Percentiles rank a stretch among this genome's conserved stretches.
phyloP scores from a whole-genome alignment of 441 rosid species.

The Erodium moschatum region DNA sequence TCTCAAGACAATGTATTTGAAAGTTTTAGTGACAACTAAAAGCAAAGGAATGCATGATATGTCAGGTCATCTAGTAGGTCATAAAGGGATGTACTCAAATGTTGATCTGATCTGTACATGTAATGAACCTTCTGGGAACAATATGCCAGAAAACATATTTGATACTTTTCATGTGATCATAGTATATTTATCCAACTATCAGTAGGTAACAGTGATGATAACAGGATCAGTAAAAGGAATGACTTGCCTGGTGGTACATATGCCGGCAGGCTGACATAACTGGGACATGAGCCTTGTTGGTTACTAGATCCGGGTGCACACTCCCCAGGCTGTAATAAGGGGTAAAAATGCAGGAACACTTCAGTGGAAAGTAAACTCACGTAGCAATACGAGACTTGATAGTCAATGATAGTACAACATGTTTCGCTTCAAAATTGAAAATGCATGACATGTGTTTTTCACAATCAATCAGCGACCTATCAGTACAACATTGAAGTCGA shows the following conservation, averaged over 20 bases:
- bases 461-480: neutral
- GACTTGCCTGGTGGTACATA: conserved; percentile 47
- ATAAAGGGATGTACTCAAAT: neutral
- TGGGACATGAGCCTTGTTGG: conserved; percentile 57
- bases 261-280: conserved; percentile 68
- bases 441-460: neutral
- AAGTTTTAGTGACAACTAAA: neutral
- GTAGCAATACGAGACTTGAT: neutral
- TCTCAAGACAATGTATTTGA: neutral
- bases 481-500: neutral
- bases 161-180: too few species aligned
- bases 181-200: too few species aligned
- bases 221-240: neutral
- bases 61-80: neutral
- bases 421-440: neutral
- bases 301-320: conserved; percentile 32
- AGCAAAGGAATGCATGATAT: neutral
- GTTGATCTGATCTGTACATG: neutral
- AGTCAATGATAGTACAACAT: neutral
- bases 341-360: conserved; percentile 18
- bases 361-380: neutral
- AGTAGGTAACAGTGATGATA: too few species aligned
- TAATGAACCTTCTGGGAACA: neutral
- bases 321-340: conserved; percentile 56
- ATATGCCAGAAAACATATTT: too few species aligned